A percentile compares a stretch with the other conserved stretches of the same genome.
These are phyloP conservation scores for Ceratocystis cubensis DNA, from an alignment of 2,329 filamentous ascomycete genomes.

Conservation along the genomic window DNA sequence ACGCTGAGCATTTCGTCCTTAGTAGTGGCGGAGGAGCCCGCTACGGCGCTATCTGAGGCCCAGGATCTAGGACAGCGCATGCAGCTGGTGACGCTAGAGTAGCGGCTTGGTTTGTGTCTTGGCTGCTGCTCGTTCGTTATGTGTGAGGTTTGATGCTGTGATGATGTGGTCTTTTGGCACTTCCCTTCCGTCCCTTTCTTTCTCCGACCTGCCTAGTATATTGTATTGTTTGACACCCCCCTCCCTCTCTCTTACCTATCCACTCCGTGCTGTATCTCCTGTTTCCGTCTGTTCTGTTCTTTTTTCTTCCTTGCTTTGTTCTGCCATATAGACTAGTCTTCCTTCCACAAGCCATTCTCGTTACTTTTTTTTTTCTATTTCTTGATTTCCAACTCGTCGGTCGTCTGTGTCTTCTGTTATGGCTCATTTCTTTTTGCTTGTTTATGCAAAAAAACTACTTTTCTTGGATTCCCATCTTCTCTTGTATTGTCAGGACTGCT, in stretches of 20 bases:
- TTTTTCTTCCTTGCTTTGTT: neutral
- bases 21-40: constrained; percentile 1
- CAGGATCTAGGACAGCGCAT: constrained; percentile 31
- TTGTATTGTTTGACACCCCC: neutral
- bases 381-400: neutral
- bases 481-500: too few species aligned
- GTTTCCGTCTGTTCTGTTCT: neutral
- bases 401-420: neutral
- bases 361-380: neutral
- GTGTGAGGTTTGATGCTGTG: neutral
- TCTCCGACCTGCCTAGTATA: constrained; percentile 18
- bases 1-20: constrained; percentile 2
- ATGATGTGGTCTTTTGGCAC: neutral
- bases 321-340: neutral
- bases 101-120: constrained; percentile 16
- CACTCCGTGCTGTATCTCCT: too few species aligned
- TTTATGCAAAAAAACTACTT: neutral
- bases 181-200: neutral
- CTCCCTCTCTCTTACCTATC: too few species aligned
- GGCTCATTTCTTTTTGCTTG: neutral
- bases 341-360: neutral
- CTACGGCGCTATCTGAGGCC: neutral
- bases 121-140: neutral
- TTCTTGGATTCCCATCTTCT: neutral
- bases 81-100: constrained; percentile 54